phyloP scores from a whole-genome alignment of 2,329 filamentous ascomycete genomes.

The Phoma sp. region DNA sequence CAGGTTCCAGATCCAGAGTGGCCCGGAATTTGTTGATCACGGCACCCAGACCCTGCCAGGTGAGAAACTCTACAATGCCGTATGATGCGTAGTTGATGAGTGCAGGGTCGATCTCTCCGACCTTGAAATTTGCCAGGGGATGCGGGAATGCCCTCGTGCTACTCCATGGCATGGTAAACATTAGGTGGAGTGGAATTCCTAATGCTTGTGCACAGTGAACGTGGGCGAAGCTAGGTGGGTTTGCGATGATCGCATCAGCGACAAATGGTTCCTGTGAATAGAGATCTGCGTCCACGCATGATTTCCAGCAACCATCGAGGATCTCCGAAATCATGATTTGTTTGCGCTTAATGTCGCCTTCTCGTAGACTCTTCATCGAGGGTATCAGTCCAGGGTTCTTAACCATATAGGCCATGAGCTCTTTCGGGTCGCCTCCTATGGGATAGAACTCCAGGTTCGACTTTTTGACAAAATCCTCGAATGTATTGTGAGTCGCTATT shows the following conservation, averaged over 20 bases:
- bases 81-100: conserved; percentile 54
- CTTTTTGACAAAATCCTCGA: conserved; percentile 21
- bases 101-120: conserved; percentile 36
- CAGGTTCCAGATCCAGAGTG: conserved; percentile 50
- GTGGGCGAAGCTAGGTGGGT: conserved; percentile 77
- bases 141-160: conserved; percentile 55
- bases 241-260: conserved; percentile 78
- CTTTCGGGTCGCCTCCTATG: conserved; percentile 42
- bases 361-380: conserved; percentile 27
- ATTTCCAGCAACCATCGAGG: conserved; percentile 41
- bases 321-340: conserved; percentile 33
- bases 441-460: conserved; percentile 44
- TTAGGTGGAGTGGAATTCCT: conserved; percentile 75
- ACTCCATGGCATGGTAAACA: conserved; percentile 75
- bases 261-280: conserved; percentile 68
- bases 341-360: conserved; percentile 45
- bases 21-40: conserved; percentile 54
- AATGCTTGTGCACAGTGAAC: conserved; percentile 75
- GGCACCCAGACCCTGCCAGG: conserved; percentile 58
- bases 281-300: conserved; percentile 47
- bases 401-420: conserved; percentile 59
- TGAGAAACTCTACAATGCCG: conserved; percentile 54
- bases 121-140: conserved; percentile 56
- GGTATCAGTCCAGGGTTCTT: conserved; percentile 54
- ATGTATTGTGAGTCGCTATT: conserved; percentile 30